Evolutionary conservation across 441 rosid genomes (phyloP).

Genomic region (Pelargonium citronellum): DNA sequence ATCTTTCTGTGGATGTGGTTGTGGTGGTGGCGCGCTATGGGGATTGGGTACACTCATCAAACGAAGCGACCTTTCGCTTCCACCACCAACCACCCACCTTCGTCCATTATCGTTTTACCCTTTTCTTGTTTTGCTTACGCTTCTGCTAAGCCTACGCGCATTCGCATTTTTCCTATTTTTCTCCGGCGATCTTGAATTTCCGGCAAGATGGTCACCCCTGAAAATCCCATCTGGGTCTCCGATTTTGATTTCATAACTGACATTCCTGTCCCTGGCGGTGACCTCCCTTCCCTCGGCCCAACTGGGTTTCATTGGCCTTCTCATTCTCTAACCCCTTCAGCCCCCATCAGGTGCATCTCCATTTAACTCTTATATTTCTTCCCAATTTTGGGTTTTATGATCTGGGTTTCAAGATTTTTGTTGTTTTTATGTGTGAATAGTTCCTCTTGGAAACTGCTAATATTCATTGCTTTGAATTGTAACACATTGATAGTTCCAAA

Average conservation of each 20-base stretch:
- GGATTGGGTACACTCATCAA: conserved; percentile 8
- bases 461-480: too few relatives aligned
- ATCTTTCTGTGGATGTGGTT: not conserved
- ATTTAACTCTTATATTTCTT: too few relatives aligned
- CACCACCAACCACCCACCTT: not conserved
- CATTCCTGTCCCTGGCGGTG: conserved; percentile 7
- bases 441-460: not conserved
- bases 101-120: not conserved
- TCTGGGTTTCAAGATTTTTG: not conserved
- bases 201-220: conserved; percentile 6
- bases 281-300: conserved; percentile 10
- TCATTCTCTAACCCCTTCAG: not conserved
- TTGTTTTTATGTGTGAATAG: not conserved
- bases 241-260: conserved; percentile 7
- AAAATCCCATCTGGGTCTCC: conserved; percentile 5
- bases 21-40: conserved; percentile 6
- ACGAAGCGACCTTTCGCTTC: conserved; percentile 1
- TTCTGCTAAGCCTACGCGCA: not conserved
- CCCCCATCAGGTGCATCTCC: not conserved
- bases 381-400: not conserved
- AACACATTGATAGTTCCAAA: too few relatives aligned
- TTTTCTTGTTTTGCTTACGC: not conserved
- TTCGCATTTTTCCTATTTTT: not conserved
- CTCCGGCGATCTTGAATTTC: not conserved
- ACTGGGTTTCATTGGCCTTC: conserved; percentile 8